phyloP scores from a whole-genome alignment of 208 protist genomes.

The Trypanosoma lewisi region DNA sequence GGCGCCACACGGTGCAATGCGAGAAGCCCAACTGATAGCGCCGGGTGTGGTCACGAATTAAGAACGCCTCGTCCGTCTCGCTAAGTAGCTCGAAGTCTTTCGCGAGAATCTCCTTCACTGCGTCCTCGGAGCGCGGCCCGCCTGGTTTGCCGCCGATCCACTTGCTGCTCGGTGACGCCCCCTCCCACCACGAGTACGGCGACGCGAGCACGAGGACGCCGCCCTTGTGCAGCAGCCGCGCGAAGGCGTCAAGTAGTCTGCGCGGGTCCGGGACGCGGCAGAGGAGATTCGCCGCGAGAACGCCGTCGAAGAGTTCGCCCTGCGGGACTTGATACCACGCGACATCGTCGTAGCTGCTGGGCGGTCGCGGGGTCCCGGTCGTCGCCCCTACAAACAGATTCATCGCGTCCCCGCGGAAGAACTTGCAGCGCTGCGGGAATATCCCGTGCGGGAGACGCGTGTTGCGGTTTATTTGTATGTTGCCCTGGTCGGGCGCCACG shows the following conservation, averaged over 20 bases:
- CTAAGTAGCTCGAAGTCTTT: conserved; percentile 69
- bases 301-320: conserved; percentile 70
- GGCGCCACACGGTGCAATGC: conserved; percentile 77
- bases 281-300: conserved; percentile 80
- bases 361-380: conserved; percentile 21
- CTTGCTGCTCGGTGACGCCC: conserved; percentile 49
- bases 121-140: conserved; percentile 54
- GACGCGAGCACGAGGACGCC: conserved; percentile 77
- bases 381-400: conserved; percentile 40
- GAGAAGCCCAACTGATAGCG: conserved; percentile 88
- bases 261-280: conserved; percentile 75
- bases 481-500: conserved; percentile 59
- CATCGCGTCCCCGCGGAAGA: conserved; percentile 68
- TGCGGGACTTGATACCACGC: conserved; percentile 46
- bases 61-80: conserved; percentile 78
- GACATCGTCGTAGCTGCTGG: conserved; percentile 38
- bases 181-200: conserved; percentile 86
- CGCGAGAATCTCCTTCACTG: conserved; percentile 54
- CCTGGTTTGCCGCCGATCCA: conserved; percentile 72
- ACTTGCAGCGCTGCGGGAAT: conserved; percentile 44
- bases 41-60: conserved; percentile 85
- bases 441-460: conserved; percentile 25
- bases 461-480: conserved; percentile 42
- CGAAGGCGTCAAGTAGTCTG: conserved; percentile 51
- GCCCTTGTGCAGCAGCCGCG: conserved; percentile 38